Evolutionary conservation across 495 filamentous ascomycete genomes (phyloP).

Genomic region (Penicillium ochrochloron): DNA sequence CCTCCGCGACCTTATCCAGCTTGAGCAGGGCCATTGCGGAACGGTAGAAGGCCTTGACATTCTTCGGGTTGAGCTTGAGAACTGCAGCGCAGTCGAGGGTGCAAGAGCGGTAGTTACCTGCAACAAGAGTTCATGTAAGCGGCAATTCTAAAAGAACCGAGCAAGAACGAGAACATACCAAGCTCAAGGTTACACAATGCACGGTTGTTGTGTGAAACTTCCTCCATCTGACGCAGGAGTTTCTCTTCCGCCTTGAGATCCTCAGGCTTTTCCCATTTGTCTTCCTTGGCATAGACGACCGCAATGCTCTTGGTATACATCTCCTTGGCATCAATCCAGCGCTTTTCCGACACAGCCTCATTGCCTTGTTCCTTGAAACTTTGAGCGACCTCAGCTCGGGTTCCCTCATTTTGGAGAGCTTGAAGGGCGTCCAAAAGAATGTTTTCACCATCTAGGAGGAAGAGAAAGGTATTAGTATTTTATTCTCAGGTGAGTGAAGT

Average conservation of each 20-base stretch:
- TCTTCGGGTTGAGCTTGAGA: conserved; percentile 73
- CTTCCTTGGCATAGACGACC: conserved; percentile 63
- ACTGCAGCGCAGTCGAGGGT: conserved; percentile 81
- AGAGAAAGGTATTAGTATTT: neutral
- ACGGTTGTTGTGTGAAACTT: conserved; percentile 81
- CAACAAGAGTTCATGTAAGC: conserved; percentile 15
- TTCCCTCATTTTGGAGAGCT: conserved; percentile 91
- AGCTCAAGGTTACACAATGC: conserved; percentile 83
- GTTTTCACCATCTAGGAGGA: conserved; percentile 62
- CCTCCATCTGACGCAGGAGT: conserved; percentile 64
- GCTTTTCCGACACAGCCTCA: conserved; percentile 73
- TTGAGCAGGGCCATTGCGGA: conserved; percentile 74
- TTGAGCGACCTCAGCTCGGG: conserved; percentile 73
- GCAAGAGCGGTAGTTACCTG: conserved; percentile 82
- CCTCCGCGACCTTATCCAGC: conserved; percentile 72
- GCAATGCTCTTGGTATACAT: conserved; percentile 85
- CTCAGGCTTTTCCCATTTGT: conserved; percentile 53
- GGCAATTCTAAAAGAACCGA: too few species aligned
- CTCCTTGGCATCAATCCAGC: conserved; percentile 84
- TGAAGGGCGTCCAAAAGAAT: conserved; percentile 80
- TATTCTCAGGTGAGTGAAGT: neutral
- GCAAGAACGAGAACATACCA: conserved; percentile 47
- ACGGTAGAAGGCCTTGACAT: conserved; percentile 90
- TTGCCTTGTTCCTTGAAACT: conserved; percentile 91
- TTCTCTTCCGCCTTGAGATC: conserved; percentile 58